Base-by-base conservation (phyloP, 2,329 filamentous ascomycete species). In the Raffaelea ambrosiae region DNA sequence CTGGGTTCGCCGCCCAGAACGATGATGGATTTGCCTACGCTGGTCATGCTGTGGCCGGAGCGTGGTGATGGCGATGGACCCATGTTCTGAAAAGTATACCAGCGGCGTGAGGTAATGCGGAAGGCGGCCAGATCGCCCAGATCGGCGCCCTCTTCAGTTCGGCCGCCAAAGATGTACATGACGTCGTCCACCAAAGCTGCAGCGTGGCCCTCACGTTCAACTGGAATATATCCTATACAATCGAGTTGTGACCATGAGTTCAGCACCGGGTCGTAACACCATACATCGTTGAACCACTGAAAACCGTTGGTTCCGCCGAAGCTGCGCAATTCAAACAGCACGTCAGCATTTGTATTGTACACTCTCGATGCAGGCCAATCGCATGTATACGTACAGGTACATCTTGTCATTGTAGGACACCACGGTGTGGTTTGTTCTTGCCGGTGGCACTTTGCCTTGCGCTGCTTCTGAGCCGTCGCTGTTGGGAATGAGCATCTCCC, bases 1-100 rank as follows among this genome's bases (percentile, higher is more conserved):
- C 90, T 97, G 14, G 93, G 93, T 65, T 98, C 94, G 54, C 93
- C 93, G 35, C 88, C 94, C 29, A 97, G 74, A 38, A 97, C 88
- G 43, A 97, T 84, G 53, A 98, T 84, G 51, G 90, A 38, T 64
- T 95, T 96, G 26, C 88, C 88, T 53, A 91, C 88, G 2, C 89
- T 83, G 2, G 93, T 97, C 93, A 98, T 97, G 64, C 89, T 96
- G 64, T 98, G 93, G 1, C 93, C 93, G 16, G 91, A 97, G 51
- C 93, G 79, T 29, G 93, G 83, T 3, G 90, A 96, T 0, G 93
- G 93, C 1, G 90, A 94, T 3, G 90, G 90, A 0, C 93, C 93
- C 93, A 98, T 98, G 61, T 98, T 98, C 61, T 98, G 93, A 67
- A 98, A 98, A 33, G 93, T 98, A 64, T 97, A 98, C 93, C 93